Conservation (phyloP, 352 stramenopile genomes). For the Thalassiosira hispida region DNA sequence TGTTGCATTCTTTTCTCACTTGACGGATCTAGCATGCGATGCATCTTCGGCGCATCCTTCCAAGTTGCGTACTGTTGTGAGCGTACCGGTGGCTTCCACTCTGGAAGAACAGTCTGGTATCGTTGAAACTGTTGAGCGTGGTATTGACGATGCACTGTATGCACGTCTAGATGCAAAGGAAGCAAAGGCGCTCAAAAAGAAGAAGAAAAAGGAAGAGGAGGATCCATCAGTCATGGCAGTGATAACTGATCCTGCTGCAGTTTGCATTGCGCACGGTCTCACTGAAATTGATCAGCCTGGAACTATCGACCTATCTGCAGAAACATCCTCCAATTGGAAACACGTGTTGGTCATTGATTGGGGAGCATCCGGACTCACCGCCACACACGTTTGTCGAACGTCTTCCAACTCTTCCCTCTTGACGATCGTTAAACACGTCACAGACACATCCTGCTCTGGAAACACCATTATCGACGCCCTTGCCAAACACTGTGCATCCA, state of each 20-base stretch:
- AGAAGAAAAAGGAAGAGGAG: constrained; percentile 46
- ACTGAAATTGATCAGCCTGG: constrained; percentile 45
- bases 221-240: constrained; percentile 54
- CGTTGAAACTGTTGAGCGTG: constrained; percentile 43
- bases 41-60: constrained; percentile 53
- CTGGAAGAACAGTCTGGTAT: constrained; percentile 41
- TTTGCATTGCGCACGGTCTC: constrained; percentile 70
- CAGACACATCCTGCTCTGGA: constrained; percentile 48
- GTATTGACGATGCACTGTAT: constrained; percentile 38
- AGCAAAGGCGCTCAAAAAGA: constrained; percentile 46
- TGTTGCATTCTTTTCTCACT: constrained; percentile 53
- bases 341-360: constrained; percentile 73
- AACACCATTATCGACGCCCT: constrained; percentile 43
- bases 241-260: constrained; percentile 70
- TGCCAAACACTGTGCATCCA: constrained; percentile 64
- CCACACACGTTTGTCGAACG: constrained; percentile 46
- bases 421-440: constrained; percentile 36
- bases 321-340: constrained; percentile 38
- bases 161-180: constrained; percentile 23
- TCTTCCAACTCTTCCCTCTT: constrained; percentile 44
- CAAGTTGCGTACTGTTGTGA: constrained; percentile 53
- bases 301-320: constrained; percentile 40
- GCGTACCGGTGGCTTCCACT: constrained; percentile 46
- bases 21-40: constrained; percentile 59
- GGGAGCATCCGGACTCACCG: constrained; percentile 66